These are phyloP conservation scores for Hymenoscyphus repandus DNA, from an alignment of 2,329 filamentous ascomycete species.

Conservation along the genomic window DNA sequence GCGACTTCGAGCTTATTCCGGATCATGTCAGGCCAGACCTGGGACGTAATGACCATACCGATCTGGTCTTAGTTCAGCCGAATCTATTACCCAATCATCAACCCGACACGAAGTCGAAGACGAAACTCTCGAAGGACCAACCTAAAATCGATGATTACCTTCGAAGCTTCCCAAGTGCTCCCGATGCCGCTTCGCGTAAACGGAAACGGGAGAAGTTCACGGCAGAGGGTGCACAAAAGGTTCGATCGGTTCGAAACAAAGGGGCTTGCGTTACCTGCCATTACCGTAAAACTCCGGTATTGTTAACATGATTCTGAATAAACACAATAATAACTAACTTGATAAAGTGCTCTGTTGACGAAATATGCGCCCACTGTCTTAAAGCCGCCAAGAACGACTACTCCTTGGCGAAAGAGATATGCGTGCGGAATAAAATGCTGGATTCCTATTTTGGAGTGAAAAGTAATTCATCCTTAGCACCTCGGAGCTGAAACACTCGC, in stretches of 20 bases:
- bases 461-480: slow-evolving; percentile 2
- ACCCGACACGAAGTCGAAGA: background rate
- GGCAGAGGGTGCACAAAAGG: slow-evolving; percentile 11
- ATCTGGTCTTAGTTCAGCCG: no score
- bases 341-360: slow-evolving; percentile 13
- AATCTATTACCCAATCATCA: background rate
- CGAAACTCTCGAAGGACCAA: background rate
- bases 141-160: slow-evolving; percentile 7
- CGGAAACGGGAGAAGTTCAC: slow-evolving; percentile 15
- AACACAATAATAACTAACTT: background rate
- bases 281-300: slow-evolving; percentile 15
- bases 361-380: slow-evolving; percentile 13
- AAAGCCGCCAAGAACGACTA: slow-evolving; percentile 6
- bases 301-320: background rate
- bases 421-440: slow-evolving; percentile 14
- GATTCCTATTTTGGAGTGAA: slow-evolving; percentile 16
- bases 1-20: no score
- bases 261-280: slow-evolving; percentile 15
- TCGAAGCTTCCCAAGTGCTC: slow-evolving; percentile 8
- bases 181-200: slow-evolving; percentile 3
- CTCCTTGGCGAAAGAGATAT: slow-evolving; percentile 12
- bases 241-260: slow-evolving; percentile 11
- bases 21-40: no score
- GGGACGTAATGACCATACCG: no score
- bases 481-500: background rate